phyloP scores from a whole-genome alignment of 768 basidiomycete species.

The Arthromyces matolae region DNA sequence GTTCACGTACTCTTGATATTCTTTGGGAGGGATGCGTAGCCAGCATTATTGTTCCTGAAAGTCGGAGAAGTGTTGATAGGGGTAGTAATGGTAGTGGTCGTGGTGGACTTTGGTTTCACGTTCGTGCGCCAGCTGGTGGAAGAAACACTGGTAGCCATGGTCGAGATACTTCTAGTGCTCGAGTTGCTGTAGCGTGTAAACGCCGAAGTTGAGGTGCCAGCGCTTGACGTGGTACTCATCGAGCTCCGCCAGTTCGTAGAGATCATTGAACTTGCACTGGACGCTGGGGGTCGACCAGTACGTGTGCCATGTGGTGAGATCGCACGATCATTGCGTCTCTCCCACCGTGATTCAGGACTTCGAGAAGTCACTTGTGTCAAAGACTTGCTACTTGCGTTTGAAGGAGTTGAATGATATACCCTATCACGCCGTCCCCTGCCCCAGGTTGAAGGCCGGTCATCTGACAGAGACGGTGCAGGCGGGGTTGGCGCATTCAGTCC shows the following conservation, averaged over 20 bases:
- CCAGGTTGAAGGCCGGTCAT: slow-evolving; percentile 45
- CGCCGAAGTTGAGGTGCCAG: slow-evolving; percentile 63
- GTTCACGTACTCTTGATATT: slow-evolving; percentile 77
- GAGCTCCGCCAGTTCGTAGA: slow-evolving; percentile 80
- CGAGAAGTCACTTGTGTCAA: slow-evolving; percentile 20
- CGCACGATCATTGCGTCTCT: slow-evolving; percentile 38
- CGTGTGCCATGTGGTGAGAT: slow-evolving; percentile 60
- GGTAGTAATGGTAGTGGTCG: no score
- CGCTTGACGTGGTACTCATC: slow-evolving; percentile 64
- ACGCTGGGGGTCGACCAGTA: slow-evolving; percentile 47
- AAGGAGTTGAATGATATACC: slow-evolving; percentile 7
- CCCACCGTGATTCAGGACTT: slow-evolving; percentile 29
- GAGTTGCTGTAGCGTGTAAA: slow-evolving; percentile 81
- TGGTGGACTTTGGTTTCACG: slow-evolving; percentile 29
- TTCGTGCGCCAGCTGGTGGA: slow-evolving; percentile 69
- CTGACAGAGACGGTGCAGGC: slow-evolving; percentile 23
- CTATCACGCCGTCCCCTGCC: slow-evolving; percentile 42
- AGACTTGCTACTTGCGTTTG: slow-evolving; percentile 17
- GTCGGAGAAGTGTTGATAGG: no score
- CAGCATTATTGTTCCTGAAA: slow-evolving; percentile 24
- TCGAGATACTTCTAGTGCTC: slow-evolving; percentile 70
- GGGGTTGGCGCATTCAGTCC: slow-evolving; percentile 48
- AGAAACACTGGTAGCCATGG: slow-evolving; percentile 77
- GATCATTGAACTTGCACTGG: slow-evolving; percentile 58
- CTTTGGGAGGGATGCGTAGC: slow-evolving; percentile 43